Percentiles rank a stretch among this genome's conserved stretches.
Evolutionary conservation across 345 rosid genomes (phyloP).

Genomic region (Arabis hirsuta): DNA sequence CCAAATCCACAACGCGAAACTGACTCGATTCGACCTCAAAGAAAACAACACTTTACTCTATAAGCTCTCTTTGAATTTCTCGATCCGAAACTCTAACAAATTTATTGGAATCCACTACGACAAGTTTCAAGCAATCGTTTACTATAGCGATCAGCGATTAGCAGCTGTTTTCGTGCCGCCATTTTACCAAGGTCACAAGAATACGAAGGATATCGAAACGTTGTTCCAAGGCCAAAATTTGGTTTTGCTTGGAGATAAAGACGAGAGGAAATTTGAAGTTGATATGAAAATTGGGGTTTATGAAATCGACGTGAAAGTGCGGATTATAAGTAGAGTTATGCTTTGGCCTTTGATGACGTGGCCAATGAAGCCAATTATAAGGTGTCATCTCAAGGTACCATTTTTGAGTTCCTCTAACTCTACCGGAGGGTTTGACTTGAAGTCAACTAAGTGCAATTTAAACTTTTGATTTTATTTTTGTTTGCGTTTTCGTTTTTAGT

Average conservation of each 20-base stretch:
- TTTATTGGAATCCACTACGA: conserved; percentile 12
- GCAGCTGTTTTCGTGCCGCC: background rate
- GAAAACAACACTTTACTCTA: background rate
- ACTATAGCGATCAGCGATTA: background rate
- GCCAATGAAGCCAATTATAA: conserved; percentile 5
- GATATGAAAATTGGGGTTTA: background rate
- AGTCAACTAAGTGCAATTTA: background rate
- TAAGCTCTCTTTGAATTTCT: background rate
- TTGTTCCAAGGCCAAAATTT: background rate
- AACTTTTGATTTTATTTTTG: too few species aligned
- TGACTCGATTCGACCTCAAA: background rate
- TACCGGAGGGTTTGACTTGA: background rate
- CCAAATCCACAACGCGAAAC: background rate
- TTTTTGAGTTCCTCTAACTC: background rate
- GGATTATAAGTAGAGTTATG: background rate
- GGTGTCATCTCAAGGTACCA: conserved; percentile 2
- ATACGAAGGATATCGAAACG: background rate
- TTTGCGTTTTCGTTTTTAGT: too few species aligned
- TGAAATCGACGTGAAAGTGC: conserved; percentile 1
- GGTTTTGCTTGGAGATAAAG: background rate
- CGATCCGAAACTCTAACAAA: conserved; percentile 1
- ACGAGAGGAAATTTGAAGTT: background rate
- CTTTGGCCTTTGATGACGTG: background rate
- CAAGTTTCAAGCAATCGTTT: background rate
- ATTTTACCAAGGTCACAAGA: conserved; percentile 28